Evolutionary conservation across 169 alveolate genomes (phyloP).

Genomic region (Fabrea salina): DNA sequence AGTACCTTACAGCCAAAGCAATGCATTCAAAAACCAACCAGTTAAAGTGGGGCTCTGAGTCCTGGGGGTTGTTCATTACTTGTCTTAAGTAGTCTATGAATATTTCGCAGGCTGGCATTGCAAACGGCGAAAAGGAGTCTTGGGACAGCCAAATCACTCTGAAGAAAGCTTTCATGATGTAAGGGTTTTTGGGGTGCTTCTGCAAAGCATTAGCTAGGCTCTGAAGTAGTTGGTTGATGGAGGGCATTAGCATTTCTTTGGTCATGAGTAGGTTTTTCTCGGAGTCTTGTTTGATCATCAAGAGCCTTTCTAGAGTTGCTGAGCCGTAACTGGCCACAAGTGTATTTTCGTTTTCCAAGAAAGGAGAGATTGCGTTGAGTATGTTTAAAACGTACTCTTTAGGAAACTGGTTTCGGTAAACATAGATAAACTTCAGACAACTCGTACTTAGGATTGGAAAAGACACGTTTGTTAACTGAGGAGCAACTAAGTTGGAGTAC

Average conservation of each 20-base stretch:
- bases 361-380: background rate
- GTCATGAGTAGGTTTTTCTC: background rate
- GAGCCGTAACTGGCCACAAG: background rate
- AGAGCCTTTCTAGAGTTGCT: background rate
- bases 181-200: conserved; percentile 12
- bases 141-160: conserved; percentile 21
- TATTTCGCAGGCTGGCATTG: conserved; percentile 20
- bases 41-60: conserved; percentile 17
- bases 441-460: conserved; percentile 2
- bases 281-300: background rate
- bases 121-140: conserved; percentile 1
- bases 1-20: background rate
- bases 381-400: background rate
- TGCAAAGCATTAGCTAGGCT: background rate
- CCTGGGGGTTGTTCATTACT: background rate
- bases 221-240: background rate
- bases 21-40: conserved; percentile 21
- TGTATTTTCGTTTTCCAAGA: background rate
- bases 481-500: background rate
- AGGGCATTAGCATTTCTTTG: background rate
- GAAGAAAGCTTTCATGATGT: conserved; percentile 28
- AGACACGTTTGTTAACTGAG: conserved; percentile 4
- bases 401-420: conserved; percentile 13
- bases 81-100: conserved; percentile 7
- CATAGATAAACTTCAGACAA: conserved; percentile 19